These are phyloP conservation scores for Aphanomyces cochlioides DNA, from an alignment of 352 stramenopile species.

Conservation along the genomic window DNA sequence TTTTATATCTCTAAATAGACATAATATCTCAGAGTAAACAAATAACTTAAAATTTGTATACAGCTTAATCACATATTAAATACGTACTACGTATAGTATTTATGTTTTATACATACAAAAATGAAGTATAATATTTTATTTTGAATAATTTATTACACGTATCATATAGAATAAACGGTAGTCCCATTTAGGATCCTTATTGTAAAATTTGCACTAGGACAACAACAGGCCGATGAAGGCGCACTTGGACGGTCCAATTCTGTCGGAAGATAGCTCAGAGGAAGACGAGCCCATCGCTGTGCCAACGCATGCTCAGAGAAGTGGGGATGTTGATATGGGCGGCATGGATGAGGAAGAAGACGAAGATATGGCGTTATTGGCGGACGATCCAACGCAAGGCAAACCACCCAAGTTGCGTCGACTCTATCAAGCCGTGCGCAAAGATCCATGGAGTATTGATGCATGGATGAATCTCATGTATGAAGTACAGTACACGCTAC, in stretches of 20 bases:
- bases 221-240: not conserved
- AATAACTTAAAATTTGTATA: slow-evolving; percentile 4
- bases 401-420: slow-evolving; percentile 63
- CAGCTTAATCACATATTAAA: not conserved
- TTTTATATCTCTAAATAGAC: not conserved
- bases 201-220: too few relatives aligned
- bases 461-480: slow-evolving; percentile 77
- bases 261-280: slow-evolving; percentile 72
- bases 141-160: too few relatives aligned
- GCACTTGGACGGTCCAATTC: slow-evolving; percentile 14
- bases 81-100: too few relatives aligned
- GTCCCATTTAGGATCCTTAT: too few relatives aligned
- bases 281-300: slow-evolving; percentile 78
- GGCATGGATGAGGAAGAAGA: slow-evolving; percentile 82
- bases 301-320: slow-evolving; percentile 44
- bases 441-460: slow-evolving; percentile 66
- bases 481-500: slow-evolving; percentile 53
- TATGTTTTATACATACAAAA: too few relatives aligned
- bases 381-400: slow-evolving; percentile 35
- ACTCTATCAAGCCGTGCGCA: slow-evolving; percentile 47
- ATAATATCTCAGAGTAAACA: not conserved
- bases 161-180: too few relatives aligned
- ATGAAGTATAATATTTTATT: too few relatives aligned
- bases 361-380: slow-evolving; percentile 62
- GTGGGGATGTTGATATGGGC: slow-evolving; percentile 38